Evolutionary conservation across 208 protist genomes (phyloP).

Genomic region (Crithidia brevicula): DNA sequence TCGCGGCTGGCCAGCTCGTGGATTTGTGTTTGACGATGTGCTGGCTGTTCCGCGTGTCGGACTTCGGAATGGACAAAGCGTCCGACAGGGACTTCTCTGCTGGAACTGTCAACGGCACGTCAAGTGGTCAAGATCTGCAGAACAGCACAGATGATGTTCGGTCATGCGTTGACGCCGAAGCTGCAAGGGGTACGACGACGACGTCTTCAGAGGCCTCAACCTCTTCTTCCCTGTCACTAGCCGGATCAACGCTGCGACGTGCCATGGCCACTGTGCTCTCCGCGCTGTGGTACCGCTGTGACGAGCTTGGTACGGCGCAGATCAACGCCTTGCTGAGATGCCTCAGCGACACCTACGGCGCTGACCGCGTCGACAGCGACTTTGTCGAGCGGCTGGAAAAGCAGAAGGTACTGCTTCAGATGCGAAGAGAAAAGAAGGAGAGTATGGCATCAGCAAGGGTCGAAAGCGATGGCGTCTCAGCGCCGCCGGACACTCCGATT

Average conservation of each 20-base stretch:
- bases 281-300: constrained; percentile 72
- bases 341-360: constrained; percentile 58
- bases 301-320: constrained; percentile 55
- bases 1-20: constrained; percentile 49
- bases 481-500: no score
- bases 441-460: neutral
- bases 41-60: constrained; percentile 32
- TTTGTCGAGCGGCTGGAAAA: constrained; percentile 67
- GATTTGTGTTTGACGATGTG: constrained; percentile 64
- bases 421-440: neutral
- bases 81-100: no score
- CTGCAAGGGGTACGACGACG: neutral
- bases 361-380: constrained; percentile 58
- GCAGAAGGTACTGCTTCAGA: constrained; percentile 36
- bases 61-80: neutral
- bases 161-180: neutral
- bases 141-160: neutral
- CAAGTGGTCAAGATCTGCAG: constrained; percentile 9
- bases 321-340: constrained; percentile 69
- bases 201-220: neutral
- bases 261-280: constrained; percentile 54
- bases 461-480: no score
- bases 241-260: constrained; percentile 8
- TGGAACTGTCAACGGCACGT: no score
- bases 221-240: neutral